Evolutionary conservation across 2,329 filamentous ascomycete species (phyloP).

Genomic region (Dactylellina leptospora): DNA sequence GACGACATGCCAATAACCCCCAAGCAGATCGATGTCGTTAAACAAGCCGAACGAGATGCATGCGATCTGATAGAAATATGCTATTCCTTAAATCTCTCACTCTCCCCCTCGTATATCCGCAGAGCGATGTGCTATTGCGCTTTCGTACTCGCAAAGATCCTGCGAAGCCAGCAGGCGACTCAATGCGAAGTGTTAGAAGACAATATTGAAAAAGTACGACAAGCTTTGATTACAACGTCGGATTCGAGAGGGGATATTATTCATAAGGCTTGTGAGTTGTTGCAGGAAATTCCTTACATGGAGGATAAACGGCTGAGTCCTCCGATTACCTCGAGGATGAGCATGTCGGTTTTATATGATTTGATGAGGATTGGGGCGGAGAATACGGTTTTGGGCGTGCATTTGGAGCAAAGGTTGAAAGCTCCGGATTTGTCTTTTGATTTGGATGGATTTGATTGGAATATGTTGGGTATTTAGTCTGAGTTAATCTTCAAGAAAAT

Average conservation of each 20-base stretch:
- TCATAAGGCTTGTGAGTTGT: slow-evolving; percentile 26
- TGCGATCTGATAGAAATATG: slow-evolving; percentile 32
- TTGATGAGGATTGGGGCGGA: slow-evolving; percentile 24
- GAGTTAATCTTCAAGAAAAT: not conserved
- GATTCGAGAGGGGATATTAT: slow-evolving; percentile 30
- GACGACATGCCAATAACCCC: slow-evolving; percentile 17
- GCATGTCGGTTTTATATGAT: slow-evolving; percentile 17
- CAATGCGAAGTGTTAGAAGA: slow-evolving; percentile 34
- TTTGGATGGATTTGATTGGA: slow-evolving; percentile 36
- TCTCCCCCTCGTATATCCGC: slow-evolving; percentile 20
- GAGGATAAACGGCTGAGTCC: slow-evolving; percentile 29
- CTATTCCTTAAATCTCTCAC: slow-evolving; percentile 32
- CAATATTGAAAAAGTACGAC: slow-evolving; percentile 30
- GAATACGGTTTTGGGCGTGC: slow-evolving; percentile 14
- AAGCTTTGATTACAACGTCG: slow-evolving; percentile 23
- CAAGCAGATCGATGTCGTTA: slow-evolving; percentile 19
- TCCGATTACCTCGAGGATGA: slow-evolving; percentile 28
- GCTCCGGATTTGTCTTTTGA: slow-evolving; percentile 18
- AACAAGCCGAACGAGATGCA: slow-evolving; percentile 26
- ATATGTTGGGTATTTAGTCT: slow-evolving; percentile 16
- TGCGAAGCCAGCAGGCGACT: slow-evolving; percentile 22
- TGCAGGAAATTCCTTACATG: slow-evolving; percentile 23
- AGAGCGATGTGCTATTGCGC: slow-evolving; percentile 31
- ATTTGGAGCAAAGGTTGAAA: slow-evolving; percentile 5
- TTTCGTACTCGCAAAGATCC: slow-evolving; percentile 23